Conservation (phyloP, 352 stramenopile species). For the Thraustotheca clavata region DNA sequence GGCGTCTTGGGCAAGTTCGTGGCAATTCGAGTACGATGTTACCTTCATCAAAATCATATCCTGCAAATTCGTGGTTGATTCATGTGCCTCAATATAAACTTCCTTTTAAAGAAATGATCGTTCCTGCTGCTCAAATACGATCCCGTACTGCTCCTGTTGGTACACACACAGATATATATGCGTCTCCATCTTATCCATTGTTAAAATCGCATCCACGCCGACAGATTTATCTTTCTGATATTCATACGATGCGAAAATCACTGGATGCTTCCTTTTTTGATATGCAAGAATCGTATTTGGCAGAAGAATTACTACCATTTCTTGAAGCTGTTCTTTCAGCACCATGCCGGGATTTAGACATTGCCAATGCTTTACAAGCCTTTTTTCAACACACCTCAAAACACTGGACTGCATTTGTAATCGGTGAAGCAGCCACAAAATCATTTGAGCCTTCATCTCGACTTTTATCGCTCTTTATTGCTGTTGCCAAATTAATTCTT, state of each 20-base stretch:
- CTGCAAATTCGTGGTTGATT: constrained; percentile 49
- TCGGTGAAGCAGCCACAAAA: constrained; percentile 25
- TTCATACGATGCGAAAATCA: constrained; percentile 49
- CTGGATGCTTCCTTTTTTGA: constrained; percentile 68
- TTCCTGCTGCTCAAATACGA: constrained; percentile 36
- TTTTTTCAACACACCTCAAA: constrained; percentile 18
- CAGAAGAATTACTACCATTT: constrained; percentile 8
- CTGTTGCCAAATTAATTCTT: constrained; percentile 63
- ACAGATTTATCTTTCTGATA: constrained; percentile 50
- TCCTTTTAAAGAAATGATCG: constrained; percentile 62
- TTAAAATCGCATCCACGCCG: constrained; percentile 67
- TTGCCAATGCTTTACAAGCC: background rate
- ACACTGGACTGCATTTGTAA: constrained; percentile 4
- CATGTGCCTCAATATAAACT: constrained; percentile 60
- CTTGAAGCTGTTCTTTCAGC: constrained; percentile 25
- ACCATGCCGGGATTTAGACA: constrained; percentile 10
- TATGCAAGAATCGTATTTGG: background rate
- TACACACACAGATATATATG: constrained; percentile 63
- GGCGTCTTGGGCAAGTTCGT: constrained; percentile 61
- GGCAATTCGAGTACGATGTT: constrained; percentile 26
- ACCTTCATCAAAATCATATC: background rate
- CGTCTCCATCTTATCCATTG: constrained; percentile 72
- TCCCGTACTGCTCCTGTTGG: constrained; percentile 60
- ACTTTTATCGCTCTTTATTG: constrained; percentile 33
- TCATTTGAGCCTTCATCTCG: constrained; percentile 35